These are phyloP conservation scores for Xerocomellus chrysenteron DNA, from an alignment of 768 basidiomycete species.

Conservation along the genomic window DNA sequence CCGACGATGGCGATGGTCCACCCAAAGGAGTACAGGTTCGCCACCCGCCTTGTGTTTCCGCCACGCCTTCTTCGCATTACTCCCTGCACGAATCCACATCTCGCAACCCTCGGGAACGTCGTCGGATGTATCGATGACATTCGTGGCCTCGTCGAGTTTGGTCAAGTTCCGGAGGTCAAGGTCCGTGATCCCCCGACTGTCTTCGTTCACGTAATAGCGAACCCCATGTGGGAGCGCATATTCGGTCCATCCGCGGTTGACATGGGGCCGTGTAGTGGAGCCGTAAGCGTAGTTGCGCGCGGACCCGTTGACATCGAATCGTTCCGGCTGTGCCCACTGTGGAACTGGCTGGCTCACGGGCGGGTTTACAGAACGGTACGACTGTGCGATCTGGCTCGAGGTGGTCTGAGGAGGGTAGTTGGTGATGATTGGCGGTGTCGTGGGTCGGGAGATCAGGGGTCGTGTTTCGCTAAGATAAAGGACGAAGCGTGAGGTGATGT, in stretches of 20 bases:
- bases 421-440: constrained; percentile 31
- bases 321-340: constrained; percentile 26
- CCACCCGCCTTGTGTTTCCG: constrained; percentile 29
- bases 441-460: constrained; percentile 46
- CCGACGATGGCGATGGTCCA: constrained; percentile 60
- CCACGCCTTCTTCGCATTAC: constrained; percentile 29
- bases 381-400: constrained; percentile 24
- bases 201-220: constrained; percentile 69
- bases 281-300: constrained; percentile 31
- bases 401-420: constrained; percentile 15
- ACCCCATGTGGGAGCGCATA: constrained; percentile 72
- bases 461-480: constrained; percentile 45
- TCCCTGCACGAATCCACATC: constrained; percentile 59
- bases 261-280: constrained; percentile 22
- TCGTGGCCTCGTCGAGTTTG: constrained; percentile 45
- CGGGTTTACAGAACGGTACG: constrained; percentile 22
- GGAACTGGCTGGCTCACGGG: constrained; percentile 29
- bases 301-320: constrained; percentile 30
- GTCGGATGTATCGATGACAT: constrained; percentile 26
- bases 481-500: not conserved
- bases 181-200: constrained; percentile 64
- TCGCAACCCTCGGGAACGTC: constrained; percentile 48
- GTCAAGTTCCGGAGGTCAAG: constrained; percentile 57
- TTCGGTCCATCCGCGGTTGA: constrained; percentile 66
- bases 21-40: constrained; percentile 52